Percentiles rank a stretch among this genome's conserved stretches.
Evolutionary conservation across 345 rosid genomes (phyloP).

Genomic region (Psidium guajava): DNA sequence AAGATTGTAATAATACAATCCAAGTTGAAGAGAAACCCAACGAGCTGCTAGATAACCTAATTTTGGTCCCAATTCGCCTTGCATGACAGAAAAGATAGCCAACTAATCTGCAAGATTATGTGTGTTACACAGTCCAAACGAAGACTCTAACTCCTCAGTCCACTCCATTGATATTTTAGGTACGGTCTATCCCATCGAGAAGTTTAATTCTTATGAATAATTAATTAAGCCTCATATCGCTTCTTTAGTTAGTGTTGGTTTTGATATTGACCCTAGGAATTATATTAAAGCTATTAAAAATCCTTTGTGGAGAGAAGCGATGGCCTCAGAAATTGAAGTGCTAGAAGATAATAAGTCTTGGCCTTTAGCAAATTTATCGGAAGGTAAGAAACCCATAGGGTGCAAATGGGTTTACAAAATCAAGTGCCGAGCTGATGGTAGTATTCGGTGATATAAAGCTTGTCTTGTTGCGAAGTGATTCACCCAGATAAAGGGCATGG

Average conservation of each 20-base stretch:
- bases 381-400: not conserved
- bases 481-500: not conserved
- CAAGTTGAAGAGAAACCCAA: not conserved
- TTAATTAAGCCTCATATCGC: not conserved
- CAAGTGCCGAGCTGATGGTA: not conserved
- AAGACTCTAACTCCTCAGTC: not conserved
- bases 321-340: not conserved
- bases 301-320: not conserved
- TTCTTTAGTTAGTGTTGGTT: not conserved
- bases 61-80: rapidly evolving
- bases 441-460: not conserved
- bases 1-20: not conserved
- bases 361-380: not conserved
- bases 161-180: not conserved
- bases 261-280: not conserved
- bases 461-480: not conserved
- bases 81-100: not conserved
- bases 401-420: not conserved
- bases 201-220: not conserved
- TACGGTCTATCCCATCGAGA: not conserved
- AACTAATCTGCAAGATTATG: not conserved
- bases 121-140: not conserved
- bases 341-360: not conserved
- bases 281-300: not conserved
- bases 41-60: not conserved